phyloP scores from a whole-genome alignment of 495 filamentous ascomycete genomes.

The Aspergillus sclerotiicarbonarius region DNA sequence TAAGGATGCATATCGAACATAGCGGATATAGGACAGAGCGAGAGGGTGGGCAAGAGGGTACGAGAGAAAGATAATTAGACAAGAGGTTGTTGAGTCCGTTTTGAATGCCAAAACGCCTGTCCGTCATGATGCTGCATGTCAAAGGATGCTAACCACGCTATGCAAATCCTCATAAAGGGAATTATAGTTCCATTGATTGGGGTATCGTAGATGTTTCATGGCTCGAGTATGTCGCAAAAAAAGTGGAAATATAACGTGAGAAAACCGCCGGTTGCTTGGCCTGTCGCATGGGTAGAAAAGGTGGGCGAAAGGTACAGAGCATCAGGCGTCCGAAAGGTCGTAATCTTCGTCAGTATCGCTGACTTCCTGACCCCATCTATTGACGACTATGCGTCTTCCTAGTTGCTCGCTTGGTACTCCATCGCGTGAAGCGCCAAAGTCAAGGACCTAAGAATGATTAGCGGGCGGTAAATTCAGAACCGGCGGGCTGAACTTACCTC shows the following conservation, averaged over 20 bases:
- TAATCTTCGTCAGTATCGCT: slow-evolving; percentile 43
- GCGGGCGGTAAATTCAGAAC: background rate
- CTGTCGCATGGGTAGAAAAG: background rate
- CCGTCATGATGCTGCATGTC: slow-evolving; percentile 37
- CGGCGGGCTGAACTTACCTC: slow-evolving; percentile 62
- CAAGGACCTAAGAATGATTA: slow-evolving; percentile 32
- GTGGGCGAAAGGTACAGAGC: background rate
- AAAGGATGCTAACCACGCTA: slow-evolving; percentile 47
- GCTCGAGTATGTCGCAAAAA: slow-evolving; percentile 12
- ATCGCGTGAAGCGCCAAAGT: slow-evolving; percentile 88
- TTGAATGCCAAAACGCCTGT: slow-evolving; percentile 34
- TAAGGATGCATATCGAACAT: slow-evolving; percentile 12
- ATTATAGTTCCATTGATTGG: slow-evolving; percentile 20
- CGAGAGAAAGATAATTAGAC: slow-evolving; percentile 10
- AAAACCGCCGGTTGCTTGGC: slow-evolving; percentile 3
- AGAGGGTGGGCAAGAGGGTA: slow-evolving; percentile 3
- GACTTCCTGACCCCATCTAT: slow-evolving; percentile 52
- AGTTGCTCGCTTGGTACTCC: slow-evolving; percentile 72
- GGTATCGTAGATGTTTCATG: slow-evolving; percentile 27
- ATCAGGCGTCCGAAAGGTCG: slow-evolving; percentile 37
- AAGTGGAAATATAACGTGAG: slow-evolving; percentile 7
- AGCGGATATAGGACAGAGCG: slow-evolving; percentile 7
- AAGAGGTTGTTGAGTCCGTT: slow-evolving; percentile 10
- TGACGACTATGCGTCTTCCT: slow-evolving; percentile 77
- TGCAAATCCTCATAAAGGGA: slow-evolving; percentile 37